These are phyloP conservation scores for Psilocybe tampanensis DNA, from an alignment of 768 basidiomycete species.

Conservation along the genomic window DNA sequence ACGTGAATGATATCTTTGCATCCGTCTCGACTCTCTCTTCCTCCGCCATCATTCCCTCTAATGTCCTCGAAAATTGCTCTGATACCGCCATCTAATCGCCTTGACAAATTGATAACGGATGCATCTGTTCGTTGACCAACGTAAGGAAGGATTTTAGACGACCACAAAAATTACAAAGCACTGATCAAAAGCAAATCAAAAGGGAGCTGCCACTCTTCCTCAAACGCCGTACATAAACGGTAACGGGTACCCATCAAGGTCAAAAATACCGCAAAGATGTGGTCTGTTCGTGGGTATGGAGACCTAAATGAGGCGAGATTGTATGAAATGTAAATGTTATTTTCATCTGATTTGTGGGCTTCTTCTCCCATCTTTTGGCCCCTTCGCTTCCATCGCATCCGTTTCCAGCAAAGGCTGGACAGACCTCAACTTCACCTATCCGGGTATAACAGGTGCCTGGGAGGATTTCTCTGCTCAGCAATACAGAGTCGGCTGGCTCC, in stretches of 20 bases:
- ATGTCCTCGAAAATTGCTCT: too few species aligned
- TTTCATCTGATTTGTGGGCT: background rate
- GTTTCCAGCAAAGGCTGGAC: background rate
- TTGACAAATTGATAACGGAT: too few species aligned
- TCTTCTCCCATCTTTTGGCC: background rate
- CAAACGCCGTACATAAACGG: too few species aligned
- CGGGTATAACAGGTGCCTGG: conserved; percentile 11
- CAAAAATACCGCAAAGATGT: background rate
- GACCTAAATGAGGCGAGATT: background rate
- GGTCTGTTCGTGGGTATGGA: background rate
- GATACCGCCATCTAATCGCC: too few species aligned
- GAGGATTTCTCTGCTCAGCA: conserved; percentile 2
- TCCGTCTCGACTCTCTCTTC: too few species aligned
- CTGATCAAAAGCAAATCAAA: too few species aligned
- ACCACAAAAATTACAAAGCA: too few species aligned
- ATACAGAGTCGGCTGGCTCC: background rate
- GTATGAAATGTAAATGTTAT: background rate
- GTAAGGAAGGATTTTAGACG: too few species aligned
- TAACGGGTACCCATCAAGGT: background rate
- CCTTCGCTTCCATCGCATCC: background rate
- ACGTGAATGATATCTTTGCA: too few species aligned
- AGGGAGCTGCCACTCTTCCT: too few species aligned
- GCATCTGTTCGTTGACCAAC: too few species aligned
- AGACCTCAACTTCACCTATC: conserved; percentile 6
- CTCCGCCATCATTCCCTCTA: too few species aligned